Evolutionary conservation across 2,329 filamentous ascomycete species (phyloP), one percentile per base, ranked within the genome.

Genomic region (Monilinia fructigena): DNA sequence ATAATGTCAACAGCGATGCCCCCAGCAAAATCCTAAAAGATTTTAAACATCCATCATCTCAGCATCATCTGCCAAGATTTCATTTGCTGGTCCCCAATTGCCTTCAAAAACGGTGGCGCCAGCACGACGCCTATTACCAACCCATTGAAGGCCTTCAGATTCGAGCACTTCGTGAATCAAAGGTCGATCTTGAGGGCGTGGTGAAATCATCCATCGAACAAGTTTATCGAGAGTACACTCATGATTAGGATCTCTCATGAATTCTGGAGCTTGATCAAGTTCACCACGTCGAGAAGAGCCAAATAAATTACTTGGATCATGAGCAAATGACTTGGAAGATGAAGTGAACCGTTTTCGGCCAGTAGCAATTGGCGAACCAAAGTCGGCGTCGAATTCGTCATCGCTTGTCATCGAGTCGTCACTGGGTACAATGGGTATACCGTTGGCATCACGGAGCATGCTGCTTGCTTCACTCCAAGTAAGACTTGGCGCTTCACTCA

Each of bases 41-140:
- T 54, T 47, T 75, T 66, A 77, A 54, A 77, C 74, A 70, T 77
- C 75, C 70, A 76, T 76, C 76, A 77, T 77, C 63, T 77, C 76
- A 40, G 75, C 73, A 71, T 77, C 76, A 63, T 76, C 75, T 28
- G 70, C 72, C 35, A 77, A 72, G 42, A 80, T 75, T 60, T 82
- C 77, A 63, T 85, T 82, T n/a, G 81, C 88, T 42, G 94, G 94
- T 4, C 95, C 95, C 90, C 93, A 99, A 76, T 92, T 95, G 69
- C 95, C 95, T 79, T 99, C 95, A 73, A 91, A 99, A 63, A 99
- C 88, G 0, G 93, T 97, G n/a, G 95, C 95, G 55, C 93, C 91
- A 14, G 93, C 91, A 65, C 90, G 88, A 65, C 93, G 88, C 69
- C 93, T 88, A 61, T 82, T 80, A 65, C 88, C 85, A 42, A 96